Evolutionary conservation across 148 eudicot genomes (phyloP), one percentile per base, ranked within the genome.

Genomic region (Vaccinium macrocarpon): DNA sequence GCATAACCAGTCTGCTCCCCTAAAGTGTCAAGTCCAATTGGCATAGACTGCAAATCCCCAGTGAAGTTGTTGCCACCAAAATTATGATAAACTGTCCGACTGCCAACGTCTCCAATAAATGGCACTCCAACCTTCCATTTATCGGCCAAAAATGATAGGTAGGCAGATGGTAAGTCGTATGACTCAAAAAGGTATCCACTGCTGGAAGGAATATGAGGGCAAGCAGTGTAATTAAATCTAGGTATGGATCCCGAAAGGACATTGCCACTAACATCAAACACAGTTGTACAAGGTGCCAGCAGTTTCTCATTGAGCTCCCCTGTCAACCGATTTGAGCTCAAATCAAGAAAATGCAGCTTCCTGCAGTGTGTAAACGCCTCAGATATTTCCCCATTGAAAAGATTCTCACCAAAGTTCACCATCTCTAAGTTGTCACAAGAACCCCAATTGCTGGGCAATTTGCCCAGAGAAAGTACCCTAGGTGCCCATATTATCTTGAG

Each of bases 401-500:
- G 88, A 81, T 91, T 91, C 78, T 87, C 85, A 70, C 87, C 90
- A 68, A 91, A 84, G 72, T 90, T 91, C 81, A 90, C 83, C 87
- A 91, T 84, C 85, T 88, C 91, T 79, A 91, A 86, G 83, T 68
- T 87, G 73, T 81, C 80, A 72, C 93, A 89, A 49, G 85, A 57
- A 57, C 90, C 90, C 93, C 91, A 90, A 74, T 77, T 82, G 66
- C 18, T 25, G 21, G 91, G 91, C 51, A 91, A 75, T 5, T 50
- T 79, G 64, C 93, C 91, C 66, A 83, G 84, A 78, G 88, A 82
- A 75, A 86, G 79, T 21, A 86, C 85, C 83, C 91, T 82, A 1
- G 93, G 93, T 8, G 88, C 91, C 93, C 93, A 91, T 32, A 90
- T 46, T 73, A 91, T 79, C 82, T 82, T 88, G 82, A 90, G 85